Evolutionary conservation across 805 yeast genomes (phyloP).

Genomic region (Grigorovia yakushimaensis): DNA sequence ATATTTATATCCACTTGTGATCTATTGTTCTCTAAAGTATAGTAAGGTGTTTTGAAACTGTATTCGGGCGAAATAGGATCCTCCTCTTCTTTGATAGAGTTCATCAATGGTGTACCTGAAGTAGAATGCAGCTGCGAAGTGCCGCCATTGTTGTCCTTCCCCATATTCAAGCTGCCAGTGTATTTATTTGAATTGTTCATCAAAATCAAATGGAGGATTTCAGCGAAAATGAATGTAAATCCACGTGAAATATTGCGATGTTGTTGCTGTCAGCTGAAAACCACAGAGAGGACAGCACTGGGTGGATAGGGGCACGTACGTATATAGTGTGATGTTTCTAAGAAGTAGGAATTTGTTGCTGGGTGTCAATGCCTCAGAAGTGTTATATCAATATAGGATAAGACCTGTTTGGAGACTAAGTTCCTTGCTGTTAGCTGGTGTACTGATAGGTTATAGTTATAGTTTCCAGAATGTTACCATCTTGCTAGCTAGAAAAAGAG

Average conservation of each 20-base stretch:
- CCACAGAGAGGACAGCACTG: background rate
- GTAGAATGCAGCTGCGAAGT: conserved; percentile 1
- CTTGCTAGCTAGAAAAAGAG: conserved; percentile 12
- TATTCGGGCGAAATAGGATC: conserved; percentile 9
- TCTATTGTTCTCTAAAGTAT: background rate
- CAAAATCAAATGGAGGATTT: too few relatives aligned
- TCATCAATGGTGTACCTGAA: conserved; percentile 19
- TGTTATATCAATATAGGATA: conserved; percentile 5
- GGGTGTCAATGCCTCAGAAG: conserved; percentile 4
- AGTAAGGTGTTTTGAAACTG: conserved; percentile 11
- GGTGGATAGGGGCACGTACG: background rate
- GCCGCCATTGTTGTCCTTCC: background rate
- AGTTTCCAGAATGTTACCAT: conserved; percentile 23
- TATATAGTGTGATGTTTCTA: background rate
- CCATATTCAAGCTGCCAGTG: background rate
- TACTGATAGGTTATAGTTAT: conserved; percentile 20
- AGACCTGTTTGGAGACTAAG: conserved; percentile 6
- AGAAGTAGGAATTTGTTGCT: background rate
- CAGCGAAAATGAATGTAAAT: background rate
- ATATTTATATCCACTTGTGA: conserved; percentile 1
- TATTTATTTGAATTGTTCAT: background rate
- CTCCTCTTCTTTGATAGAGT: conserved; percentile 23
- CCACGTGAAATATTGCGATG: background rate
- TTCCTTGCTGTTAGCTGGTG: conserved; percentile 14
- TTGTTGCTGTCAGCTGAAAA: too few relatives aligned